phyloP scores from a whole-genome alignment of 768 basidiomycete genomes.

The Rhizopogon sp. region DNA sequence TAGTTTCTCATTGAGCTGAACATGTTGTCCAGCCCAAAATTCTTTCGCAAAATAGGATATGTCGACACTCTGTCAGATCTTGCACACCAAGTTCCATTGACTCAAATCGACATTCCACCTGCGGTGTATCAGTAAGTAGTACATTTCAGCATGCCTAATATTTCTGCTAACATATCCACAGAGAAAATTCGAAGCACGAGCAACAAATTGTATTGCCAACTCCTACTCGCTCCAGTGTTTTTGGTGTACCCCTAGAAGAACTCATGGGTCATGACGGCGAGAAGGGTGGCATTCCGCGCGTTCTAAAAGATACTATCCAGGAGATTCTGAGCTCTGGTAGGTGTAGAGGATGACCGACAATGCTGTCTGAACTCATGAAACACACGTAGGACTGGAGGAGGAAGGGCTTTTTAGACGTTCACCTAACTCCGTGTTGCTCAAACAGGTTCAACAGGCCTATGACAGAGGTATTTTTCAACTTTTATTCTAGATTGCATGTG shows the following conservation, averaged over 20 bases:
- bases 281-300: constrained; percentile 77
- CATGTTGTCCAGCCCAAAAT: constrained; percentile 65
- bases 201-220: constrained; percentile 61
- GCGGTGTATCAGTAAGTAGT: constrained; percentile 71
- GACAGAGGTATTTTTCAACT: constrained; percentile 53
- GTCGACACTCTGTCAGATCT: constrained; percentile 73
- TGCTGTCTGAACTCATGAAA: background rate
- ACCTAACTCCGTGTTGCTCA: constrained; percentile 62
- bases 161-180: constrained; percentile 22
- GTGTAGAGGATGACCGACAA: background rate
- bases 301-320: constrained; percentile 70
- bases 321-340: constrained; percentile 59
- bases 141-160: background rate
- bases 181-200: constrained; percentile 79
- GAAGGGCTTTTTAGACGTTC: constrained; percentile 85
- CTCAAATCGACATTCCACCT: constrained; percentile 82
- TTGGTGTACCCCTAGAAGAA: constrained; percentile 78
- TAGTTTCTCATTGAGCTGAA: background rate
- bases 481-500: background rate
- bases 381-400: constrained; percentile 46
- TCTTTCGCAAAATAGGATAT: constrained; percentile 81
- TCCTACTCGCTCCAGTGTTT: constrained; percentile 56
- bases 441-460: constrained; percentile 78
- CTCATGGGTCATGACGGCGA: constrained; percentile 82
- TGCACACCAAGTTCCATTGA: constrained; percentile 73